Conservation (phyloP, 163 green algal species). For the Prototheca cutis region DNA sequence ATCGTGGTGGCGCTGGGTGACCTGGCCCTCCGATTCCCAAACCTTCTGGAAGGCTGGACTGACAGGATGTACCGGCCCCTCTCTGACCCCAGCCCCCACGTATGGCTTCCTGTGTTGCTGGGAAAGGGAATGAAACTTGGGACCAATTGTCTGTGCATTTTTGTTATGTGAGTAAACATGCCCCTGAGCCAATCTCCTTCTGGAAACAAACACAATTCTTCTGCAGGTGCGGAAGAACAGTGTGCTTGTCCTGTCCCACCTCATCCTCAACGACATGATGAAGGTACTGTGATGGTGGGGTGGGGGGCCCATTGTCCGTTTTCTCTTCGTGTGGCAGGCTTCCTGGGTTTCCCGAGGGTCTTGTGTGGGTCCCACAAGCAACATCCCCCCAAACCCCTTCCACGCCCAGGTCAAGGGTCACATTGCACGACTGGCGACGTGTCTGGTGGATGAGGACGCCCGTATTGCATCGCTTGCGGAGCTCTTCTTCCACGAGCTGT, state of each 20-base stretch:
- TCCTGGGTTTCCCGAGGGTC: too few relatives aligned
- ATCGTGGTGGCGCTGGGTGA: conserved; percentile 80
- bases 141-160: too few relatives aligned
- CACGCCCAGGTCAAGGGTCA: conserved; percentile 65
- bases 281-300: too few relatives aligned
- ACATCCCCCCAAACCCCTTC: neutral
- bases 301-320: too few relatives aligned
- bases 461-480: conserved; percentile 40
- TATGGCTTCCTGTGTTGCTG: neutral
- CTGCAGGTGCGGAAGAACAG: conserved; percentile 49
- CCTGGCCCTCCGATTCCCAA: conserved; percentile 80
- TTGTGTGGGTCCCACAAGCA: too few relatives aligned
- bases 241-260: conserved; percentile 80
- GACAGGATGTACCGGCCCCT: conserved; percentile 68
- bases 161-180: too few relatives aligned
- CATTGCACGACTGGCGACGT: conserved; percentile 70
- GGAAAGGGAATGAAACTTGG: too few relatives aligned
- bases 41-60: conserved; percentile 88
- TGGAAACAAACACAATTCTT: too few relatives aligned
- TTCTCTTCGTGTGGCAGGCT: too few relatives aligned
- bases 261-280: conserved; percentile 94
- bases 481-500: conserved; percentile 80
- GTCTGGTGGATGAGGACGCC: conserved; percentile 59
- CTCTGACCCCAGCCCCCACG: conserved; percentile 32
- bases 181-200: too few relatives aligned